A percentile compares a stretch with the other conserved stretches of the same genome.
phyloP scores from a whole-genome alignment of 108 stramenopile genomes.

The Skeletonema grethae region DNA sequence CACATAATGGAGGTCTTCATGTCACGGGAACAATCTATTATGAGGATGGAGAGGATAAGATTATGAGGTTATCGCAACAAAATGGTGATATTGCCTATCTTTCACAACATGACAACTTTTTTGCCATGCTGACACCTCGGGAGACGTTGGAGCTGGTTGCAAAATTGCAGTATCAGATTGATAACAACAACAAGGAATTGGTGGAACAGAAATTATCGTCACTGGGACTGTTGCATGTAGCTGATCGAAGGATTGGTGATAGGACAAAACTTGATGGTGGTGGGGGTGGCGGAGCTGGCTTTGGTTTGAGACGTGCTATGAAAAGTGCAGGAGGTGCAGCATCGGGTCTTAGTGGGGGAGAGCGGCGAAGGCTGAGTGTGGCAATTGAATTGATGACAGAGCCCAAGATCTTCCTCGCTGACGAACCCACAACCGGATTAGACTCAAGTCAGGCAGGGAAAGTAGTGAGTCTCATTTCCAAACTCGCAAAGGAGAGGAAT shows the following conservation, averaged over 20 bases:
- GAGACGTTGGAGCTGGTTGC: slow-evolving; percentile 83
- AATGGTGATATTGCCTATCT: slow-evolving; percentile 78
- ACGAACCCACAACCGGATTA: slow-evolving; percentile 87
- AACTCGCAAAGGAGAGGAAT: slow-evolving; percentile 54
- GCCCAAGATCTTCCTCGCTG: slow-evolving; percentile 72
- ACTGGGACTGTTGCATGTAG: slow-evolving; percentile 60
- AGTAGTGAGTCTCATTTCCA: slow-evolving; percentile 62
- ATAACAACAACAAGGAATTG: slow-evolving; percentile 12
- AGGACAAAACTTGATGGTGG: slow-evolving; percentile 48
- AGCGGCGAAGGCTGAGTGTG: slow-evolving; percentile 79
- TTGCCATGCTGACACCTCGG: slow-evolving; percentile 75
- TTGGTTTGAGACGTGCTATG: slow-evolving; percentile 13
- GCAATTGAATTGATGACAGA: slow-evolving; percentile 73
- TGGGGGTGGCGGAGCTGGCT: slow-evolving; percentile 6
- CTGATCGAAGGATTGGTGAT: slow-evolving; percentile 64
- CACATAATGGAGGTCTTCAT: slow-evolving; percentile 12
- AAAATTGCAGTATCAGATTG: slow-evolving; percentile 46
- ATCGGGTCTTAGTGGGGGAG: slow-evolving; percentile 75
- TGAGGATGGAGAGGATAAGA: slow-evolving; percentile 10
- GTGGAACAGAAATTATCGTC: slow-evolving; percentile 56
- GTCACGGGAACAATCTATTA: slow-evolving; percentile 48
- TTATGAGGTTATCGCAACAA: slow-evolving; percentile 28
- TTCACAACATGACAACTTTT: slow-evolving; percentile 82
- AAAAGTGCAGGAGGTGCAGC: slow-evolving; percentile 17
- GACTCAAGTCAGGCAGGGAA: slow-evolving; percentile 68